Base-by-base conservation (phyloP, 345 rosid species). In the Streptanthus diversifolius region DNA sequence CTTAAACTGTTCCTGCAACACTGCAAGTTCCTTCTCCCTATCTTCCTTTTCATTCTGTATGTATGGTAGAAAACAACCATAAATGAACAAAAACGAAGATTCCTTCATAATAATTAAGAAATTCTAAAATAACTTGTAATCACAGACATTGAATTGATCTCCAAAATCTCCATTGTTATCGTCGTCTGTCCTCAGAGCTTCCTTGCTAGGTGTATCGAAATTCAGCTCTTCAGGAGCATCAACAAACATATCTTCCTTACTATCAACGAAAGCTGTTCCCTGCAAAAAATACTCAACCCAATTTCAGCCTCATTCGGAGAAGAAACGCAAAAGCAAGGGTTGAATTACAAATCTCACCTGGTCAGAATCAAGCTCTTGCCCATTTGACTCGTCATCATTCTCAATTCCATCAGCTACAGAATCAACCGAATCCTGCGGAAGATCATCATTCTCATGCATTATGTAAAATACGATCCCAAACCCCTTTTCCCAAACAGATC, bases 161-260 rank as follows among this genome's bases (percentile, higher is more conserved):
- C 24, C 68, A 30, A 73, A 36, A 8, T 60, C 70, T 48, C 68
- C 84, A 66, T 81, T 83, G 54, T 81, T 84, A 18, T 68, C 69
- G 6, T 56, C 74, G 35, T 84, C 71, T 12, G 71, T 80, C 8
- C 80, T 82, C 52, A 82, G 80, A 1, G 79, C 70, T 53, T 81
- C 86, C 77, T 85, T 81, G 70, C 32, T 52, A 60, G 74, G 81
- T 41, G 81, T 78, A 27, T 92, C 85, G 47, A 73, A 75, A 71
- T 80, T 84, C 72, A 86, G 71, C 74, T 87, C 98, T 19, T 93
- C 98, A 0, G 86, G 40, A 7, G 97, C 98, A 85, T 91, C 98
- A 24, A 83, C 87, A 68, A 93, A 93, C 96, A 86, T 80, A 71
- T 93, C 98, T 54, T 93, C 97, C 78, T 80, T 93, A 64, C 91